A percentile compares a stretch with the other conserved stretches of the same genome.
phyloP scores from a whole-genome alignment of 1,139 yeast species.

The Diutina rugosa region DNA sequence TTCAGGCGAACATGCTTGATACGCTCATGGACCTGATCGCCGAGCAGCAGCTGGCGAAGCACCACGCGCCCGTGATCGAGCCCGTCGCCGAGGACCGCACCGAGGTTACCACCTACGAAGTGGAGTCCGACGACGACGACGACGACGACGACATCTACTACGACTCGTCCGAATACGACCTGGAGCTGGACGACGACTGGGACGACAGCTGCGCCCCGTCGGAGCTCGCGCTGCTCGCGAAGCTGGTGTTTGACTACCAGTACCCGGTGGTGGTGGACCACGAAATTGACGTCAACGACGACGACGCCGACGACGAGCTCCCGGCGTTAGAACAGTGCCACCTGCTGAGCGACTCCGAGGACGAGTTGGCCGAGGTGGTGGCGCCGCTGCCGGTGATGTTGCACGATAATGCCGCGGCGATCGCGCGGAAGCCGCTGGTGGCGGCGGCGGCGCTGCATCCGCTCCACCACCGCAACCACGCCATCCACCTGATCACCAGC shows the following conservation, averaged over 20 bases:
- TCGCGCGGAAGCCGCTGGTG: neutral
- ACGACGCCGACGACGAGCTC: slow-evolving; percentile 11
- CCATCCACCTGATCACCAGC: slow-evolving; percentile 13
- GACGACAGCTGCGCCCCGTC: slow-evolving; percentile 8
- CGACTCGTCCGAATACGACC: slow-evolving; percentile 4
- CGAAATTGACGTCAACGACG: slow-evolving; percentile 8
- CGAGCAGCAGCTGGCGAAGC: slow-evolving; percentile 10
- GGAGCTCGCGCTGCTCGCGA: slow-evolving; percentile 9
- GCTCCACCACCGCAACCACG: slow-evolving; percentile 12
- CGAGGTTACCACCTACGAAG: slow-evolving; percentile 16
- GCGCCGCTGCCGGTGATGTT: neutral
- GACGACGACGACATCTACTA: slow-evolving; percentile 6
- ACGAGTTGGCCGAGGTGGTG: slow-evolving; percentile 4
- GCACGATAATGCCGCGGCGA: slow-evolving; percentile 2
- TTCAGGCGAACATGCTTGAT: slow-evolving; percentile 70
- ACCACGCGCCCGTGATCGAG: slow-evolving; percentile 13
- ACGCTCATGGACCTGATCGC: slow-evolving; percentile 44
- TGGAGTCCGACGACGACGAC: slow-evolving; percentile 15
- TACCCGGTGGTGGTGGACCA: slow-evolving; percentile 11
- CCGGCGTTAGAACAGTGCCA: slow-evolving; percentile 7
- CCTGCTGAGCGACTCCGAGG: slow-evolving; percentile 6
- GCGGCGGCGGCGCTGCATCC: slow-evolving; percentile 2
- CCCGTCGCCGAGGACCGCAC: slow-evolving; percentile 3
- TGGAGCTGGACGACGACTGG: slow-evolving; percentile 7
- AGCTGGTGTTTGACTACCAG: slow-evolving; percentile 17